Base-by-base conservation (phyloP, 768 basidiomycete genomes). In the Panus rudis region DNA sequence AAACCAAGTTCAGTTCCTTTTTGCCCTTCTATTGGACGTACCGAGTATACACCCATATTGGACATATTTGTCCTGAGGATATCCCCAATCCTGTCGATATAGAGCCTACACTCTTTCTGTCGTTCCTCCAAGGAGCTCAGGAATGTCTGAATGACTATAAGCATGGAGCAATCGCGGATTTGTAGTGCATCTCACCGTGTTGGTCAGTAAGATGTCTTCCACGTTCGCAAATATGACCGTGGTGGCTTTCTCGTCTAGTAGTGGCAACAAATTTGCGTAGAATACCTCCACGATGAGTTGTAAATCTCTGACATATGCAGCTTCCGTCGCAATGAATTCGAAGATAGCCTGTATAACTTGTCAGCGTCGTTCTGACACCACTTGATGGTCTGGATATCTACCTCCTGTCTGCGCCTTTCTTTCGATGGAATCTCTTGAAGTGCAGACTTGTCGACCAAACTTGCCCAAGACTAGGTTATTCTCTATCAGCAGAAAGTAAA, bases 221-320 rank as follows among this genome's bases (percentile, higher is more conserved):
- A 97, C 72, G 53, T 98, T 98, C 4, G 86, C 86, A 55, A 97
- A 98, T 14, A 98, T 79, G 34, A 83, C 84, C 2, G 75, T 81
- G 16, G 83, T 73, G 4, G 88, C 87, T 55, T 88, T 88, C 44
- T 71, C 68, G 3, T 87, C 84, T 6, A 97, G 67, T 13, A 87
- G 58, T 0, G 75, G 66, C 35, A 92, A 63, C 64, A 97, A 66
- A 46, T 77, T 79, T 0, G 84, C 80, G 62, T 92, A 94, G 64
- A 96, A 98, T 45, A 89, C 92, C 75, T 89, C 87, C 16, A 97
- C 90, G 47, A 93, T 81, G 24, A 94, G 72, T 56, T 99, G 94
- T 22, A 97, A 62, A 59, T 93, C 89, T 19, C 91, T 75, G 34
- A 97, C 91, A 55, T 96, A 99, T 0, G 86, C 78, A 6, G 71